Evolutionary conservation across 75 land plant genomes (phyloP).

Genomic region (Cryptomeria japonica): DNA sequence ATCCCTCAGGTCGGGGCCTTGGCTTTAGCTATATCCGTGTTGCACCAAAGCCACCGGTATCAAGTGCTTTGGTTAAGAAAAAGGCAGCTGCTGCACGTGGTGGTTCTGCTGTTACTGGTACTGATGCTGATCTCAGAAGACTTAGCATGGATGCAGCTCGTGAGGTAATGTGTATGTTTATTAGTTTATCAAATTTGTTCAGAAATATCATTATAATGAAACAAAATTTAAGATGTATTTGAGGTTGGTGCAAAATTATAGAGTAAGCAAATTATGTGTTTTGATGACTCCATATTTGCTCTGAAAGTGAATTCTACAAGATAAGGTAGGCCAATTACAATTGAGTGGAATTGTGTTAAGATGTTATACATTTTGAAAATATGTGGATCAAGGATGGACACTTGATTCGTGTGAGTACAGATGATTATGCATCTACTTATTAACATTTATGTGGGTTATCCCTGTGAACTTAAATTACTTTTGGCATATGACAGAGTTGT

Average conservation of each 20-base stretch:
- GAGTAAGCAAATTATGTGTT: neutral
- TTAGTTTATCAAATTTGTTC: neutral
- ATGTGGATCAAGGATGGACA: neutral
- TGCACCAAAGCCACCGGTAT: conserved; percentile 73
- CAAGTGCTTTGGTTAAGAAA: conserved; percentile 77
- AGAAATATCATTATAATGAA: neutral
- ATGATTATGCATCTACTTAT: neutral
- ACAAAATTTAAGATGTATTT: neutral
- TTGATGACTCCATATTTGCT: neutral
- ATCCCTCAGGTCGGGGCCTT: conserved; percentile 96
- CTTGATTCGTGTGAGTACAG: neutral
- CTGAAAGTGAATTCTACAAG: neutral
- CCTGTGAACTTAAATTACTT: neutral
- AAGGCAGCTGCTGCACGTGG: conserved; percentile 77
- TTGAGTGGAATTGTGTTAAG: neutral
- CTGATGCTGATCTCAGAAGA: conserved; percentile 98
- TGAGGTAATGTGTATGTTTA: conserved; percentile 52
- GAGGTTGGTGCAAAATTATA: neutral
- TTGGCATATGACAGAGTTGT: neutral
- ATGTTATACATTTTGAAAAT: neutral
- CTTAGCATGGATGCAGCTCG: conserved; percentile 99
- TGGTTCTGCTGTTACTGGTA: conserved; percentile 92
- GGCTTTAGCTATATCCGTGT: conserved; percentile 97
- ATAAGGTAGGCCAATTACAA: neutral
- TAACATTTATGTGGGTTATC: neutral